Evolutionary conservation across 768 basidiomycete genomes (phyloP).

Genomic region (Tulasnella calospora): DNA sequence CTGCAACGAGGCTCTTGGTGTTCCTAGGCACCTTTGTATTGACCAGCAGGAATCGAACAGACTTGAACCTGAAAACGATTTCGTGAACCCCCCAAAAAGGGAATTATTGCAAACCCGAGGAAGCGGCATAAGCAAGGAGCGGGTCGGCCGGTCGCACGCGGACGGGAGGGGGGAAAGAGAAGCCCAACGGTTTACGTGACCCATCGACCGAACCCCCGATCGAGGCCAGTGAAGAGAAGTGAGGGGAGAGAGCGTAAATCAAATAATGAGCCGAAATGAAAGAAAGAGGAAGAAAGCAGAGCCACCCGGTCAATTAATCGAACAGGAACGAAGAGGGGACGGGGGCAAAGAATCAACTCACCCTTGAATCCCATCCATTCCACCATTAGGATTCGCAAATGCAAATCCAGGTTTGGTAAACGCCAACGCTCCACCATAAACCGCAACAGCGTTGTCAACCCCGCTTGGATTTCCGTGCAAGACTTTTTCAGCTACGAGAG

Average conservation of each 20-base stretch:
- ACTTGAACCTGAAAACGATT: slow-evolving; percentile 77
- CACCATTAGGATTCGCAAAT: slow-evolving; percentile 42
- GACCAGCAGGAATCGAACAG: slow-evolving; percentile 81
- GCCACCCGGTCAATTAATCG: background rate
- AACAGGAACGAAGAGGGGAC: background rate
- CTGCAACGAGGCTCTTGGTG: slow-evolving; percentile 89
- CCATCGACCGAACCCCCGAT: background rate
- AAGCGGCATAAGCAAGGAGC: background rate
- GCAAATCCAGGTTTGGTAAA: slow-evolving; percentile 67
- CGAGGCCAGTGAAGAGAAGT: background rate
- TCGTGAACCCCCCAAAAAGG: background rate
- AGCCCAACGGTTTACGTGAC: background rate
- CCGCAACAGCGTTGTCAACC: slow-evolving; percentile 91
- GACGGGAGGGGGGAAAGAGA: background rate
- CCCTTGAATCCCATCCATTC: slow-evolving; percentile 80
- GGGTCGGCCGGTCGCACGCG: background rate
- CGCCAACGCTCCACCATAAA: slow-evolving; percentile 86
- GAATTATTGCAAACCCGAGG: background rate
- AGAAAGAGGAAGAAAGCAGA: slow-evolving; percentile 3
- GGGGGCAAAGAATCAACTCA: slow-evolving; percentile 41
- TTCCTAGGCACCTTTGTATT: slow-evolving; percentile 91
- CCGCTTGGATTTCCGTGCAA: slow-evolving; percentile 96
- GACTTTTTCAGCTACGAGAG: slow-evolving; percentile 92
- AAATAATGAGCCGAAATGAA: slow-evolving; percentile 19
- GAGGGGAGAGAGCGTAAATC: background rate